These are phyloP conservation scores for Cladophialophora immunda DNA, from an alignment of 2,329 filamentous ascomycete genomes.

Conservation along the genomic window DNA sequence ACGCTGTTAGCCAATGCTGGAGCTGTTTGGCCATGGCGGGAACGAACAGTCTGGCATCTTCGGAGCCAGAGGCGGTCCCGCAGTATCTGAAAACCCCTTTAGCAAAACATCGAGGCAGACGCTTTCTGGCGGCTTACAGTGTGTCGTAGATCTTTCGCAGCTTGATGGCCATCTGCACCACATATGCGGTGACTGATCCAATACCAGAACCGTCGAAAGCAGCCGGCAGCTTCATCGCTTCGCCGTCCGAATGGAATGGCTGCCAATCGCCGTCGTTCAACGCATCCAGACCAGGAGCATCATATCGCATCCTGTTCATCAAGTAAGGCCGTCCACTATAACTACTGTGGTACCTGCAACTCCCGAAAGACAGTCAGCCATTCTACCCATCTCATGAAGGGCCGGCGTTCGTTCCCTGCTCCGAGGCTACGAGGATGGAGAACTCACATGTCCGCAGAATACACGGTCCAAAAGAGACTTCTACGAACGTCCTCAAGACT, in stretches of 20 bases:
- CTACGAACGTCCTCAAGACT: slow-evolving; percentile 36
- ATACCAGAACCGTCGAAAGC: slow-evolving; percentile 1
- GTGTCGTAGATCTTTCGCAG: slow-evolving; percentile 11
- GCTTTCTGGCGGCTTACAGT: slow-evolving; percentile 1
- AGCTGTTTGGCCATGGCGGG: slow-evolving; percentile 13
- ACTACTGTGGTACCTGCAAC: not conserved
- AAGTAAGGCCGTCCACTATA: slow-evolving; percentile 23
- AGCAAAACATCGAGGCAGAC: not conserved
- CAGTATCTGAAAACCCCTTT: slow-evolving; percentile 6
- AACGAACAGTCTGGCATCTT: slow-evolving; percentile 1
- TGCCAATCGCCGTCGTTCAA: slow-evolving; percentile 8
- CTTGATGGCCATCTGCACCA: slow-evolving; percentile 14
- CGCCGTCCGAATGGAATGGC: not conserved
- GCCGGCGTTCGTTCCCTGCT: not conserved
- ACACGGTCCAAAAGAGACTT: slow-evolving; percentile 51
- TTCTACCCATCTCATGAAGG: not conserved
- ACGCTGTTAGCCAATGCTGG: slow-evolving; percentile 11
- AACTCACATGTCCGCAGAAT: slow-evolving; percentile 34
- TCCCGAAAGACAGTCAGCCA: not conserved
- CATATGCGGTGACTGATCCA: slow-evolving; percentile 9
- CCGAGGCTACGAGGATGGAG: not conserved
- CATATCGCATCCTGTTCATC: slow-evolving; percentile 16
- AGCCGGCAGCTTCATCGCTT: slow-evolving; percentile 5
- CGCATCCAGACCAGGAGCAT: slow-evolving; percentile 1
- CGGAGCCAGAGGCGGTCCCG: not conserved